These are phyloP conservation scores for Allomyces arbusculus DNA, from an alignment of 192 early-diverging fungal genomes.

Conservation along the genomic window DNA sequence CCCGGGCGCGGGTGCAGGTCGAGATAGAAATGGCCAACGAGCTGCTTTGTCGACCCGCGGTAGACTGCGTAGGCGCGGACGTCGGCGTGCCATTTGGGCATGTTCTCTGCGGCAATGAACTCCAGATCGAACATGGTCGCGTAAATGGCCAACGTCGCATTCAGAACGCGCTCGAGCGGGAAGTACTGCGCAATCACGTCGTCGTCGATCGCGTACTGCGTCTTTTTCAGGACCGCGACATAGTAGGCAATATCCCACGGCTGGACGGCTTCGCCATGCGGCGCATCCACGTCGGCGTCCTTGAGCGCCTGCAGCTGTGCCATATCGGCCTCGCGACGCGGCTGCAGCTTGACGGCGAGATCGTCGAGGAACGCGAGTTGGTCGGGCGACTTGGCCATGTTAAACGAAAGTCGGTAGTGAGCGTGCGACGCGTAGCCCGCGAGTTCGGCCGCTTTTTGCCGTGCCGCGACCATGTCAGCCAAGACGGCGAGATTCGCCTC, in stretches of 20 bases:
- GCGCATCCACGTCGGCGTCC: background rate
- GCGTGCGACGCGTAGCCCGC: background rate
- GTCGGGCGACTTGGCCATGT: background rate
- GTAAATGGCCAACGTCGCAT: background rate
- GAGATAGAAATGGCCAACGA: background rate
- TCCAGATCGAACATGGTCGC: background rate
- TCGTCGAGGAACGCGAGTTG: background rate
- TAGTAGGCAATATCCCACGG: background rate
- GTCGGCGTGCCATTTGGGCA: background rate
- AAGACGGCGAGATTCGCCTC: background rate
- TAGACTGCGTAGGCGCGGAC: background rate
- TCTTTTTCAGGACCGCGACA: background rate
- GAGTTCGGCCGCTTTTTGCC: background rate
- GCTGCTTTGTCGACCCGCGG: background rate
- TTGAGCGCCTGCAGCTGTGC: background rate
- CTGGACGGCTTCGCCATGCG: background rate
- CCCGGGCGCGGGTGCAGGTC: background rate
- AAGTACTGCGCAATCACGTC: slow-evolving; percentile 2
- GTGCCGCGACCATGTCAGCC: background rate
- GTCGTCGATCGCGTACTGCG: slow-evolving; percentile 1
- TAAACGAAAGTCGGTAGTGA: background rate
- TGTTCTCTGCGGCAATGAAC: background rate
- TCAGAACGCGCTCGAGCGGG: slow-evolving; percentile 1
- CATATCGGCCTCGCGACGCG: background rate
- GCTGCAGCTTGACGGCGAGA: background rate